Conservation (phyloP, 345 rosid genomes). For the Viola odorata region DNA sequence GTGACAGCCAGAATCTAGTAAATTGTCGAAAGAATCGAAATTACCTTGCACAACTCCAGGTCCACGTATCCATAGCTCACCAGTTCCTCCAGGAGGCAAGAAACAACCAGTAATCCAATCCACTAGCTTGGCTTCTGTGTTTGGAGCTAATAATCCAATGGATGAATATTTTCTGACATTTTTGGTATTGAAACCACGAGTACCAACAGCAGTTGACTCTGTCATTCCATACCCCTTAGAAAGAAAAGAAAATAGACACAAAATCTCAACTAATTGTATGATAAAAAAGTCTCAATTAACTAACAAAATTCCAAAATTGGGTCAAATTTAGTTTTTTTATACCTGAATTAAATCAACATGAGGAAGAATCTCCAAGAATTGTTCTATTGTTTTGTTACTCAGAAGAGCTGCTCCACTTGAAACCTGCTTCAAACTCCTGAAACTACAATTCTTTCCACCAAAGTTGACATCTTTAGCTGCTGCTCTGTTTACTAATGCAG, state of each 20-base stretch:
- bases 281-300: background rate
- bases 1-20: too few species aligned
- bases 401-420: constrained; percentile 80
- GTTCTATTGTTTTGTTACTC: constrained; percentile 42
- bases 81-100: constrained; percentile 58
- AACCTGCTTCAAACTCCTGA: constrained; percentile 74
- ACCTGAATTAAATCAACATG: constrained; percentile 86
- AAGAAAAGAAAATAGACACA: background rate
- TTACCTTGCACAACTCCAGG: constrained; percentile 79
- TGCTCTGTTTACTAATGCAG: constrained; percentile 39
- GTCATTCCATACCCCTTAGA: constrained; percentile 89
- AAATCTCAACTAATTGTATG: background rate
- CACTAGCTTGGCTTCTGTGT: constrained; percentile 70
- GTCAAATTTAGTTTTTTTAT: background rate
- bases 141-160: constrained; percentile 76
- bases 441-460: constrained; percentile 19
- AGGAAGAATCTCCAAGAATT: constrained; percentile 45
- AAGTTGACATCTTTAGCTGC: constrained; percentile 11
- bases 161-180: constrained; percentile 42
- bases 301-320: background rate
- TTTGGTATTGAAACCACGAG: constrained; percentile 62
- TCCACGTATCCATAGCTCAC: constrained; percentile 90
- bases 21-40: too few species aligned
- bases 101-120: constrained; percentile 56
- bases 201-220: constrained; percentile 76